These are phyloP conservation scores for Zangia roseola DNA, from an alignment of 768 basidiomycete species.

Conservation along the genomic window DNA sequence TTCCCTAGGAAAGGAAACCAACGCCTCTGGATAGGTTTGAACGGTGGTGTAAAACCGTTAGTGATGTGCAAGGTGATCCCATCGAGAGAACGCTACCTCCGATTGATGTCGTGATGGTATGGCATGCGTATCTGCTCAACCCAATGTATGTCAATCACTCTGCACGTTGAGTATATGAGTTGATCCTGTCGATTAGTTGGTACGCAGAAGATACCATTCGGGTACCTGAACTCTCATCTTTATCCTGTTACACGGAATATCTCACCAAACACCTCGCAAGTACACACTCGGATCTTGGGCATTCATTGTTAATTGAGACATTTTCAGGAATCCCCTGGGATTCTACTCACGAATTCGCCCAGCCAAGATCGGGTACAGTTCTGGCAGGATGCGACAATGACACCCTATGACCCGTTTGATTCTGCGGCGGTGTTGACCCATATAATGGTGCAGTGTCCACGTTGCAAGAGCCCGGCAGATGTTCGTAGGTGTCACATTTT, in stretches of 20 bases:
- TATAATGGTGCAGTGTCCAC: slow-evolving; percentile 28
- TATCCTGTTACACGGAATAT: slow-evolving; percentile 13
- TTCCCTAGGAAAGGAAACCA: neutral
- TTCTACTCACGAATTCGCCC: slow-evolving; percentile 7
- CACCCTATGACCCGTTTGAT: slow-evolving; percentile 23
- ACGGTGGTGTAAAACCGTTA: slow-evolving; percentile 28
- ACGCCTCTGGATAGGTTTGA: slow-evolving; percentile 25
- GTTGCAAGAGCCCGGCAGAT: slow-evolving; percentile 16
- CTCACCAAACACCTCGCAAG: slow-evolving; percentile 11
- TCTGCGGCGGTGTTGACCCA: slow-evolving; percentile 17
- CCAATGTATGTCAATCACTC: slow-evolving; percentile 22
- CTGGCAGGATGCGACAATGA: slow-evolving; percentile 1
- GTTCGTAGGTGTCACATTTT: slow-evolving; percentile 22
- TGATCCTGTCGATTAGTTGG: slow-evolving; percentile 8
- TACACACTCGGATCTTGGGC: neutral
- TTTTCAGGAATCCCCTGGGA: slow-evolving; percentile 2
- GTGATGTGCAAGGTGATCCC: neutral
- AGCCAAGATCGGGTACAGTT: neutral
- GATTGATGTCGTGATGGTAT: slow-evolving; percentile 38
- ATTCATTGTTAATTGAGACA: neutral
- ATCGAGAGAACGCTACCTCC: slow-evolving; percentile 25
- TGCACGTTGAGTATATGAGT: neutral
- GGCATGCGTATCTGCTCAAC: slow-evolving; percentile 38
- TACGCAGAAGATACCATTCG: slow-evolving; percentile 17
- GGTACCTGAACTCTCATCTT: neutral